Base-by-base conservation (phyloP, 768 basidiomycete species). In the Tubosaeta sp. region DNA sequence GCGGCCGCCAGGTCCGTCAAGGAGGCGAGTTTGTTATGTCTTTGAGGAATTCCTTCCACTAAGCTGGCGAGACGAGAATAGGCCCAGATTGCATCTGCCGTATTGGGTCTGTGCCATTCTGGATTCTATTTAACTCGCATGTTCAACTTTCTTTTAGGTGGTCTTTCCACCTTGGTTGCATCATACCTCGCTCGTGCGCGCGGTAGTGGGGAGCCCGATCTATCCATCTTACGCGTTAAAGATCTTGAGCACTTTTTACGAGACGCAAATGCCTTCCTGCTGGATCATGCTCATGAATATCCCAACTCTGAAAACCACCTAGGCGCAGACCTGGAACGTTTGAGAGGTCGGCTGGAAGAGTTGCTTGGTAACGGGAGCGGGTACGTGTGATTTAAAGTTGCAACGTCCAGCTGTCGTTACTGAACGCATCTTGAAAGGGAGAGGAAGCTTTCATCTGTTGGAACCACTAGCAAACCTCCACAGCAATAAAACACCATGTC, bases 171-270 rank as follows among this genome's bases (percentile, higher is more conserved):
- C 0, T 19, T 88, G 18, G 76, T 83, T 13, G 86, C 87, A 16
- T 83, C 86, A 2, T 89, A 84, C 64, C 73, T 90, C 22, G 87
- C 87, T 3, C 80, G 82, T 12, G 75, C 78, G 22, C 79, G 86
- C 24, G 84, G 86, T 11, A 81, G 84, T 0, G 78, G 79, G 32
- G 87, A 89, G 57, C 87, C 87, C 2, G 84, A 88, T 53, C 46
- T 76, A n/a, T 85, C 84, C 0, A 71, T 74, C 27, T 62, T 70
- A 3, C 77, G 80, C 11, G 73, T 72, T 4, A 81, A 82, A 54
- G 82, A 84, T 51, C 72, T 89, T 2, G 82, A 86, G 21, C 76
- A 81, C 19, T 90, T 82, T 56, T 69, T 88, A 22, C 82, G 87
- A 24, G 82, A 87, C 55, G 73, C 74, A 32, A 60, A 74, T 39